These are phyloP conservation scores for Backusella australiensis DNA, from an alignment of 192 early-diverging fungal genomes.

Conservation along the genomic window DNA sequence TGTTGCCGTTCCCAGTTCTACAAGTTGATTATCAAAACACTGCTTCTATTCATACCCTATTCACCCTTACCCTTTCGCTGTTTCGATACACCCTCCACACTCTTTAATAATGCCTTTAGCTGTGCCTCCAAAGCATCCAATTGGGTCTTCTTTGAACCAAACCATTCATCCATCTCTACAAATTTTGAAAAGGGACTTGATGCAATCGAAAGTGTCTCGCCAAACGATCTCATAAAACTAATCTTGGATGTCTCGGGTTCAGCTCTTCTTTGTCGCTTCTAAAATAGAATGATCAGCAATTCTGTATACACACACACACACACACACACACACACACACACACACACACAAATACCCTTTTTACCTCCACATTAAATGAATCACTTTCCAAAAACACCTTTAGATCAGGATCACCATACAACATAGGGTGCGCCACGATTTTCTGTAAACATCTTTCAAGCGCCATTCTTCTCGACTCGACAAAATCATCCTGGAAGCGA, in stretches of 20 bases:
- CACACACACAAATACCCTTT: background rate
- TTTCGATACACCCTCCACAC: conserved; percentile 73
- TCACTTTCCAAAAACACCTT: conserved; percentile 87
- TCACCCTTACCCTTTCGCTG: conserved; percentile 55
- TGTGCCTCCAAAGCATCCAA: conserved; percentile 78
- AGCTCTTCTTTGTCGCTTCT: conserved; percentile 52
- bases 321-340: background rate
- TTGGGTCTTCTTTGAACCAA: conserved; percentile 70
- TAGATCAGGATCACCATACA: conserved; percentile 82
- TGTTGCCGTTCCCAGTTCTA: conserved; percentile 65
- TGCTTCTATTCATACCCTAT: background rate
- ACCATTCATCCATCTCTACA: conserved; percentile 76
- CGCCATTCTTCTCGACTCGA: conserved; percentile 80
- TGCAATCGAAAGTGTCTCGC: conserved; percentile 63
- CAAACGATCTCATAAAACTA: conserved; percentile 66
- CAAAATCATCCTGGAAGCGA: conserved; percentile 94
- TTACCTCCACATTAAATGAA: conserved; percentile 72
- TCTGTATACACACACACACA: background rate
- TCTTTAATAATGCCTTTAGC: conserved; percentile 71
- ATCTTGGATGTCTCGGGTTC: conserved; percentile 35
- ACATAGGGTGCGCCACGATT: conserved; percentile 75
- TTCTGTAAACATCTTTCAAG: conserved; percentile 84
- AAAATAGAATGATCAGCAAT: background rate
- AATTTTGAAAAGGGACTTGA: conserved; percentile 61
- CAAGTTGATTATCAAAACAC: background rate